phyloP scores from a whole-genome alignment of 2,329 filamentous ascomycete species.

The Aureobasidium namibiae region DNA sequence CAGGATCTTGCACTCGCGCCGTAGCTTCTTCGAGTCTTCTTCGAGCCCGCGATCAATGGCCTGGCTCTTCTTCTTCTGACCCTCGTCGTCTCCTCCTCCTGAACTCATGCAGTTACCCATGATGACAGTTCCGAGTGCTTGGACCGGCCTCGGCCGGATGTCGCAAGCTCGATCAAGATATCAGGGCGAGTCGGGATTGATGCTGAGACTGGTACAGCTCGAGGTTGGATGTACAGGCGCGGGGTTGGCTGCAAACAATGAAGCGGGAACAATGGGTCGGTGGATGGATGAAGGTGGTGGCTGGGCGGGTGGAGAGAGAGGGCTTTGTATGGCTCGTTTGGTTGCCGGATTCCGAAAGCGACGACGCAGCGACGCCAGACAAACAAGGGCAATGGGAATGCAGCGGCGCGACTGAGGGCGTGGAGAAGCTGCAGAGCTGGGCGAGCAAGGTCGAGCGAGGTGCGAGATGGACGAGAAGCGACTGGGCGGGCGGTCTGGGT shows the following conservation, averaged over 20 bases:
- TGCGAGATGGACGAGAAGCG: not conserved
- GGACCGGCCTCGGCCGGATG: slow-evolving; percentile 13
- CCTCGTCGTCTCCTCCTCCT: slow-evolving; percentile 74
- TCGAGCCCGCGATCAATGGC: slow-evolving; percentile 89
- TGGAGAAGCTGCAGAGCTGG: not conserved
- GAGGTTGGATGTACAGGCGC: not conserved
- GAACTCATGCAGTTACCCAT: slow-evolving; percentile 97
- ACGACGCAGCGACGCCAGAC: not conserved
- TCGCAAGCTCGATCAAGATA: slow-evolving; percentile 11
- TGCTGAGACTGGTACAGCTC: not conserved
- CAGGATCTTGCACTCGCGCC: slow-evolving; percentile 97
- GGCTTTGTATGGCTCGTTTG: not conserved
- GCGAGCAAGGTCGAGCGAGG: not conserved
- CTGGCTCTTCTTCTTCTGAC: slow-evolving; percentile 94
- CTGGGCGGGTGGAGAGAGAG: not conserved
- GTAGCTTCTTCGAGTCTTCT: slow-evolving; percentile 85
- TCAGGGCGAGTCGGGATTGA: not conserved
- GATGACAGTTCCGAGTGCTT: slow-evolving; percentile 17
- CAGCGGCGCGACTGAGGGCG: not conserved
- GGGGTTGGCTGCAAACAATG: slow-evolving; percentile 6
- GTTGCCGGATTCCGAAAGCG: slow-evolving; percentile 3
- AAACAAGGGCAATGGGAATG: not conserved
- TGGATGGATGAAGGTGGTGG: slow-evolving; percentile 1
- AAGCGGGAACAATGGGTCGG: slow-evolving; percentile 1
- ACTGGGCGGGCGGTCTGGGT: not conserved